These are phyloP conservation scores for Geotrichum cucujoidarum DNA, from an alignment of 1,139 yeast genomes.

Conservation along the genomic window DNA sequence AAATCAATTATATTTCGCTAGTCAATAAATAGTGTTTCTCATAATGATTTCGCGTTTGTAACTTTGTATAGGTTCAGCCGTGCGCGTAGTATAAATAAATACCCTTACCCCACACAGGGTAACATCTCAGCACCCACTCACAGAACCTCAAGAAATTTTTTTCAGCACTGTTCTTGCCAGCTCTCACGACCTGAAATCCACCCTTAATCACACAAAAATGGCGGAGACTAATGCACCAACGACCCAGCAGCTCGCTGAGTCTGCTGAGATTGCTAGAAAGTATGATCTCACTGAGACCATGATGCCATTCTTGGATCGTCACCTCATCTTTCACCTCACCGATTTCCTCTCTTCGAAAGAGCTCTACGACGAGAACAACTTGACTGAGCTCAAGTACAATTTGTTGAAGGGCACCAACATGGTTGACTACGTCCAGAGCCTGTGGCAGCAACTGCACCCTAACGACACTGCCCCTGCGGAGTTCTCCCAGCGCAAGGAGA, in stretches of 20 bases:
- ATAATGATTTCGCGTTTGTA: too few species aligned
- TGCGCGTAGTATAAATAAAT: not conserved
- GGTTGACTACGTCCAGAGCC: conserved; percentile 46
- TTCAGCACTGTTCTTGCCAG: conserved; percentile 1
- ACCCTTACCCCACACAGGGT: conserved; percentile 12
- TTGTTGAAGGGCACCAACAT: conserved; percentile 52
- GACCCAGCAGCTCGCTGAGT: conserved; percentile 11
- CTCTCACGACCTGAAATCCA: not conserved
- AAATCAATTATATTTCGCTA: too few species aligned
- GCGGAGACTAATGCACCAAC: conserved; percentile 5
- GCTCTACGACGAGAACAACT: conserved; percentile 43
- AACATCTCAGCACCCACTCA: conserved; percentile 9
- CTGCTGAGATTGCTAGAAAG: conserved; percentile 22
- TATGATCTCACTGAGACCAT: conserved; percentile 51
- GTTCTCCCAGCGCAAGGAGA: conserved; percentile 39
- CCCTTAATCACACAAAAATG: conserved; percentile 1
- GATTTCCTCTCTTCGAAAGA: conserved; percentile 45
- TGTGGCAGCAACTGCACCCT: conserved; percentile 42
- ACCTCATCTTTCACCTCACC: conserved; percentile 49
- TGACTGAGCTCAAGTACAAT: conserved; percentile 47
- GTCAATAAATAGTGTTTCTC: too few species aligned
- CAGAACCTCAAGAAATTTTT: conserved; percentile 13
- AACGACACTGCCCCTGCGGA: conserved; percentile 40
- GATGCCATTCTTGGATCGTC: conserved; percentile 55
- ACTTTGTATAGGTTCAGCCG: not conserved